These are phyloP conservation scores for Vitis riparia DNA, from an alignment of 164 flowering plant genomes.

Conservation along the genomic window DNA sequence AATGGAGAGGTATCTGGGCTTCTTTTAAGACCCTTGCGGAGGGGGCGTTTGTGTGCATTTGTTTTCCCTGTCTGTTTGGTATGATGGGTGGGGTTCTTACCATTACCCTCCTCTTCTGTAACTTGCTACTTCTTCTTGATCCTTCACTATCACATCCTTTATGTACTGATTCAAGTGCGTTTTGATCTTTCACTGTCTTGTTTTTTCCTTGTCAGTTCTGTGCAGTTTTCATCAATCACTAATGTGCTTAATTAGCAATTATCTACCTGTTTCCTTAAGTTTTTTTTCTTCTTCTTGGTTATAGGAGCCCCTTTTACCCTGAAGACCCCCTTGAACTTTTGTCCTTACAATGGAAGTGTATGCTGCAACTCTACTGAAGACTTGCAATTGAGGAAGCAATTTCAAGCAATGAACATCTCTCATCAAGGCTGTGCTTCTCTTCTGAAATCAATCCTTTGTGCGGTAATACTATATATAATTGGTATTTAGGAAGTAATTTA, in stretches of 20 bases:
- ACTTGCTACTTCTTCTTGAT: slow-evolving; percentile 36
- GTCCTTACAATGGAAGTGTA: slow-evolving; percentile 69
- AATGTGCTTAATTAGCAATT: background rate
- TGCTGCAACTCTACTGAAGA: slow-evolving; percentile 71
- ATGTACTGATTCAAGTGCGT: slow-evolving; percentile 72
- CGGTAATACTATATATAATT: slow-evolving; percentile 39
- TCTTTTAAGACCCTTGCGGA: no score
- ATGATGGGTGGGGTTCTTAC: slow-evolving; percentile 18
- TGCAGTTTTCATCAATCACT: background rate
- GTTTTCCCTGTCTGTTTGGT: slow-evolving; percentile 4
- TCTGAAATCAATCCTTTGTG: slow-evolving; percentile 77
- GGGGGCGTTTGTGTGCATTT: background rate
- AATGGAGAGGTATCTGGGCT: background rate
- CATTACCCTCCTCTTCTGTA: slow-evolving; percentile 20
- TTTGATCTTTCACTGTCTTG: background rate
- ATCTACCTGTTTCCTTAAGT: background rate
- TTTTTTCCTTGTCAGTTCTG: background rate
- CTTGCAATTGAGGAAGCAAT: slow-evolving; percentile 52
- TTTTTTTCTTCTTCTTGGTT: background rate
- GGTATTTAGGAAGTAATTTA: background rate
- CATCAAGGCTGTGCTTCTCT: slow-evolving; percentile 68
- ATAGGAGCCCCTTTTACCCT: slow-evolving; percentile 57
- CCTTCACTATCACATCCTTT: slow-evolving; percentile 48
- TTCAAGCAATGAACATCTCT: slow-evolving; percentile 66
- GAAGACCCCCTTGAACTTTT: slow-evolving; percentile 54